Conservation (phyloP, 2,329 filamentous ascomycete genomes). For the Exserohilum turcica region DNA sequence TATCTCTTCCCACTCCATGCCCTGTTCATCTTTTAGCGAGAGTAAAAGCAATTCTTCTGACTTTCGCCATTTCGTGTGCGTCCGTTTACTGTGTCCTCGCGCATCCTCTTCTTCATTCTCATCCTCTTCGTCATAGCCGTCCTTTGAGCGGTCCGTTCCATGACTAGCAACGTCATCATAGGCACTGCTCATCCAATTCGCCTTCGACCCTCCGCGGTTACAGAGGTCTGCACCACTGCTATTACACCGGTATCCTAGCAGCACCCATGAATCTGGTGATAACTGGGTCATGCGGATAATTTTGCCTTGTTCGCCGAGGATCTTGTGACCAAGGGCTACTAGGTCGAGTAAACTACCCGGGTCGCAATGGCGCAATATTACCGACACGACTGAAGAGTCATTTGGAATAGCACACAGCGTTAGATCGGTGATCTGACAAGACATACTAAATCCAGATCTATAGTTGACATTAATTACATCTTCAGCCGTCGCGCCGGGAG, state of each 20-base stretch:
- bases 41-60: slow-evolving; percentile 19
- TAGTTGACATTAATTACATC: neutral
- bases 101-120: slow-evolving; percentile 14
- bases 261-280: neutral
- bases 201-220: slow-evolving; percentile 12
- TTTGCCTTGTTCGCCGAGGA: slow-evolving; percentile 4
- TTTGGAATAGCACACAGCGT: slow-evolving; percentile 4
- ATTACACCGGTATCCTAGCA: slow-evolving; percentile 3
- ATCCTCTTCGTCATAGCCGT: slow-evolving; percentile 13
- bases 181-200: slow-evolving; percentile 12
- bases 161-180: slow-evolving; percentile 12
- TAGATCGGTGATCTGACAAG: slow-evolving; percentile 5
- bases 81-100: slow-evolving; percentile 13
- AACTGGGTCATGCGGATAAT: slow-evolving; percentile 3
- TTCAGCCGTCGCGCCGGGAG: neutral
- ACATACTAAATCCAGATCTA: neutral
- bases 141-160: slow-evolving; percentile 14
- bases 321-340: neutral
- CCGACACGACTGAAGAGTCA: neutral
- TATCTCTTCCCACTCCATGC: slow-evolving; percentile 16
- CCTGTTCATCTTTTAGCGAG: slow-evolving; percentile 14
- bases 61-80: slow-evolving; percentile 10
- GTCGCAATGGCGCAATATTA: neutral
- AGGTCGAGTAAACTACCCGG: neutral
- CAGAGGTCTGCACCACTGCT: neutral